Evolutionary conservation across 1,284 basidiomycete genomes (phyloP).

Genomic region (Testicularia cyperi): DNA sequence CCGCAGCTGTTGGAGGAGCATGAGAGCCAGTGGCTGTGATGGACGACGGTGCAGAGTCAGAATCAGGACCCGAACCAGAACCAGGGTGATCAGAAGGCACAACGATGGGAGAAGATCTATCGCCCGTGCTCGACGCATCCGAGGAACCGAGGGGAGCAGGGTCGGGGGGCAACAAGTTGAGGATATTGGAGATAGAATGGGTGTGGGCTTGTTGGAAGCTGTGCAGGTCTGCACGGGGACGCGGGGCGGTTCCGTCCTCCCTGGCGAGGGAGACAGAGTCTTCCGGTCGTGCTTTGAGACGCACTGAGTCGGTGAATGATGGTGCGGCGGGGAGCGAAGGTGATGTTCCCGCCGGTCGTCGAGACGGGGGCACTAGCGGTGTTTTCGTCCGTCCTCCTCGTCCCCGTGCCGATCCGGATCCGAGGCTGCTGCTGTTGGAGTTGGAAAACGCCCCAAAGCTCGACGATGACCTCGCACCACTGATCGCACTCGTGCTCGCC

Average conservation of each 20-base stretch:
- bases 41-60: too few relatives aligned
- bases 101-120: too few relatives aligned
- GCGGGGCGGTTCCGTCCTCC: slow-evolving; percentile 14
- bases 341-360: slow-evolving; percentile 6
- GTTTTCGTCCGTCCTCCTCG: slow-evolving; percentile 7
- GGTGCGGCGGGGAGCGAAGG: slow-evolving; percentile 5
- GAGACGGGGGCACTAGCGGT: slow-evolving; percentile 22
- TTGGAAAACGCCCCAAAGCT: slow-evolving; percentile 4
- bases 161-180: slow-evolving; percentile 14
- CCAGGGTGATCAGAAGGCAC: too few relatives aligned
- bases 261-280: slow-evolving; percentile 19
- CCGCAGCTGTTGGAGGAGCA: not conserved
- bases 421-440: not conserved
- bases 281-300: slow-evolving; percentile 22
- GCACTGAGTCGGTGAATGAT: slow-evolving; percentile 27
- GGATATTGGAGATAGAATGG: slow-evolving; percentile 12
- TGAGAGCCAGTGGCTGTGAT: too few relatives aligned
- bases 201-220: slow-evolving; percentile 39
- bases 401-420: not conserved
- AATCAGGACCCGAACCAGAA: too few relatives aligned
- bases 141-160: too few relatives aligned
- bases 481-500: not conserved
- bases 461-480: not conserved
- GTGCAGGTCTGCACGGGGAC: slow-evolving; percentile 30
- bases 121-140: too few relatives aligned